Evolutionary conservation across 768 basidiomycete genomes (phyloP).

Genomic region (Lentinula raphanica): DNA sequence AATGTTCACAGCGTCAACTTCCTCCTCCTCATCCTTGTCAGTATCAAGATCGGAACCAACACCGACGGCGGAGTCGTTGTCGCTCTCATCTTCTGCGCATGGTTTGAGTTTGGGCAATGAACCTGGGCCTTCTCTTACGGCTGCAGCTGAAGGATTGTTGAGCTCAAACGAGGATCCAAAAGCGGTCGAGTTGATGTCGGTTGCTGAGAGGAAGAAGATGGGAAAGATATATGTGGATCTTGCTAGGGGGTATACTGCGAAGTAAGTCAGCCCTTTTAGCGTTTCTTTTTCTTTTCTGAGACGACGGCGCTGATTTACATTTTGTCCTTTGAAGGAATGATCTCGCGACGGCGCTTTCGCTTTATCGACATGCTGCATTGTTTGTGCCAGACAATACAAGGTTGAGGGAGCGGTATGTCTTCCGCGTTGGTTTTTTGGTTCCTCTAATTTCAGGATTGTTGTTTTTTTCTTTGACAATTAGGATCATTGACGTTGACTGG

Average conservation of each 20-base stretch:
- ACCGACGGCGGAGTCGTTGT: not conserved
- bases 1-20: not conserved
- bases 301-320: not conserved
- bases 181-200: constrained; percentile 38
- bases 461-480: constrained; percentile 27
- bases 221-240: constrained; percentile 81
- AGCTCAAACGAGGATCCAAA: not conserved
- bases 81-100: not conserved
- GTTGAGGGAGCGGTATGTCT: constrained; percentile 82
- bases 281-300: not conserved
- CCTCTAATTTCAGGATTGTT: too few relatives aligned
- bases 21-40: not conserved
- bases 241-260: constrained; percentile 75
- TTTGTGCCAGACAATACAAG: constrained; percentile 87
- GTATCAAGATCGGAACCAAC: not conserved
- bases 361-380: constrained; percentile 75
- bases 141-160: not conserved
- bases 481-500: constrained; percentile 82
- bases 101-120: not conserved
- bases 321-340: constrained; percentile 51
- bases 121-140: not conserved
- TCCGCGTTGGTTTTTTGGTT: too few relatives aligned
- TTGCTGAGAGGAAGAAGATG: constrained; percentile 73
- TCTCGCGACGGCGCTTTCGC: constrained; percentile 70
- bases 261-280: constrained; percentile 38